Percentiles rank a stretch among this genome's conserved stretches.
Evolutionary conservation across 495 filamentous ascomycete species (phyloP).

Genomic region (Pyrenula aspistea): DNA sequence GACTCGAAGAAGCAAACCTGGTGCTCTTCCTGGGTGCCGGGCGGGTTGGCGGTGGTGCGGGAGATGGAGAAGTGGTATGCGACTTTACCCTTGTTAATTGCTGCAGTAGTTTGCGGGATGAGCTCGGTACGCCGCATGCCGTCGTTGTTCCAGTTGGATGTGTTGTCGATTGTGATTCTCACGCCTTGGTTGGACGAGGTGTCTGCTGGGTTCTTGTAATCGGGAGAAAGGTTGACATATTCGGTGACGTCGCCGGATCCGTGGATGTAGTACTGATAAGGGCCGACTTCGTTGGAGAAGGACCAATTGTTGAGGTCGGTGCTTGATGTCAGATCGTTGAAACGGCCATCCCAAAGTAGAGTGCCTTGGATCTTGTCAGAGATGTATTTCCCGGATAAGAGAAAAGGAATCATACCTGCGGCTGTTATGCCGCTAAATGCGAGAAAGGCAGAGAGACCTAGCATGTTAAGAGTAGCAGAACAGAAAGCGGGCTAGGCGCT

Average conservation of each 20-base stretch:
- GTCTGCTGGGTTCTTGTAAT: slow-evolving; percentile 59
- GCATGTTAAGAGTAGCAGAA: not conserved
- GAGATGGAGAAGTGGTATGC: slow-evolving; percentile 64
- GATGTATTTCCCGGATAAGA: not conserved
- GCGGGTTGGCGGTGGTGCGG: slow-evolving; percentile 44
- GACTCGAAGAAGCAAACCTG: slow-evolving; percentile 60
- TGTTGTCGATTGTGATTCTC: slow-evolving; percentile 54
- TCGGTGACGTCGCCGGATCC: slow-evolving; percentile 37
- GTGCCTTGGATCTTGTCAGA: not conserved
- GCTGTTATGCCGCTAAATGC: not conserved
- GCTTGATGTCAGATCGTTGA: not conserved
- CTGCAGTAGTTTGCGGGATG: slow-evolving; percentile 55
- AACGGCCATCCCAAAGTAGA: not conserved
- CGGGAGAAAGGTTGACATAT: slow-evolving; percentile 43
- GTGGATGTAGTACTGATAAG: slow-evolving; percentile 68
- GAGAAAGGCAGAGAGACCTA: not conserved
- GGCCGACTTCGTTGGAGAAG: slow-evolving; percentile 51
- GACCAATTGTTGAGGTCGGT: slow-evolving; percentile 46
- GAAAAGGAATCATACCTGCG: not conserved
- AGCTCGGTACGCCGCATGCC: slow-evolving; percentile 49
- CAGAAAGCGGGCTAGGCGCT: not conserved
- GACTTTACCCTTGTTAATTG: slow-evolving; percentile 48
- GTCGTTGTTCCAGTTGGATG: slow-evolving; percentile 49
- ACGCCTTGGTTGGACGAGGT: slow-evolving; percentile 47
- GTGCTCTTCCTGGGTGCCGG: slow-evolving; percentile 50